phyloP scores from a whole-genome alignment of 495 filamentous ascomycete species.

The Terfezia claveryi region DNA sequence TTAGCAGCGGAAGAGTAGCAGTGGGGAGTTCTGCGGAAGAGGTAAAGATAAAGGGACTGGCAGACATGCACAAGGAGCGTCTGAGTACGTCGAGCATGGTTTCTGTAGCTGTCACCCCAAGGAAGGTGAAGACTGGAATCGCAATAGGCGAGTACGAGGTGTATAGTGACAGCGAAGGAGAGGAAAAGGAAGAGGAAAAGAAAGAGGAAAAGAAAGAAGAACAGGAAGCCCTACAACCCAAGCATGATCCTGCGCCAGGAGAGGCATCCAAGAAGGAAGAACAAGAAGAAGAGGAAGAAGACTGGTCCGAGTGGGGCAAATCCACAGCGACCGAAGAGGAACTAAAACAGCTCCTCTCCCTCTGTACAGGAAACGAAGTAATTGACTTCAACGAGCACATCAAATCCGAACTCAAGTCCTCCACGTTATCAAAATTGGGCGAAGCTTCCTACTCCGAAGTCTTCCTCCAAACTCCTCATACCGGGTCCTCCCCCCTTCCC shows the following conservation, averaged over 20 bases:
- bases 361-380: constrained; percentile 6
- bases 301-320: neutral
- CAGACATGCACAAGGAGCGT: neutral
- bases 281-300: neutral
- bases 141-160: neutral
- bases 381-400: constrained; percentile 14
- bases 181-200: neutral
- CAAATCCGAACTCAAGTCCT: constrained; percentile 2
- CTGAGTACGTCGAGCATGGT: too few relatives aligned
- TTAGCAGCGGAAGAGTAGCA: neutral
- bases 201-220: neutral
- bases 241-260: neutral
- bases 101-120: too few relatives aligned
- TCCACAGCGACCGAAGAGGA: neutral
- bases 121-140: neutral
- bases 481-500: neutral
- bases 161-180: too few relatives aligned
- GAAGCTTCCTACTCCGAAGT: constrained; percentile 19
- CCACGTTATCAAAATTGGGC: constrained; percentile 12
- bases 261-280: neutral
- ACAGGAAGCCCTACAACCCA: neutral
- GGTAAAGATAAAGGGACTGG: neutral
- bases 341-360: constrained; percentile 6
- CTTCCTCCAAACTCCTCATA: constrained; percentile 7
- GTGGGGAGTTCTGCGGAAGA: neutral